A percentile compares a stretch with the other conserved stretches of the same genome.
phyloP scores from a whole-genome alignment of 106 monocot species.

The Posidonia australis region DNA sequence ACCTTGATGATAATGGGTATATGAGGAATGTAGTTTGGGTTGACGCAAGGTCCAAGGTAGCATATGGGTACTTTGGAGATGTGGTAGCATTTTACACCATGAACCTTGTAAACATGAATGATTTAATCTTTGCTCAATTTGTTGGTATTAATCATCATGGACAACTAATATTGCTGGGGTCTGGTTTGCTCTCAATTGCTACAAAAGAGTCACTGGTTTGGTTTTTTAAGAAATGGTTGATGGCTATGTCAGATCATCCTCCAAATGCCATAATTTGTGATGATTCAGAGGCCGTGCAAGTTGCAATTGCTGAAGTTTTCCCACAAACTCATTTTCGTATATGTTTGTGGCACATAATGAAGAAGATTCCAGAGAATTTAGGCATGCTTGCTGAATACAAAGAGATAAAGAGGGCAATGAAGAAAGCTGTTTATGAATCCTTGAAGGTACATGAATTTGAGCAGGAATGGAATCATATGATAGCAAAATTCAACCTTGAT shows the following conservation, averaged over 20 bases:
- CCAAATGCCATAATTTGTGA: constrained; percentile 6
- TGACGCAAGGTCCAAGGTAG: no score
- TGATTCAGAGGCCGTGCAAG: constrained; percentile 3
- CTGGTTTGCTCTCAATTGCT: neutral
- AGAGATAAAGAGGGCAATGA: neutral
- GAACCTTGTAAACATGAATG: no score
- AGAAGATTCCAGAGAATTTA: constrained; percentile 3
- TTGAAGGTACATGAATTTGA: constrained; percentile 6
- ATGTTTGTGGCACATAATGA: constrained; percentile 10
- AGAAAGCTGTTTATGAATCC: neutral
- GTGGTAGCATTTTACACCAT: no score
- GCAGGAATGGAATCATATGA: constrained; percentile 5
- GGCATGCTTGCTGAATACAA: neutral
- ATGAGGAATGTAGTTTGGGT: no score
- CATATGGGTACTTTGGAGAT: no score
- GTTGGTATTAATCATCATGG: no score
- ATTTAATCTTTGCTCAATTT: no score
- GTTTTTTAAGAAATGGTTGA: constrained; percentile 3
- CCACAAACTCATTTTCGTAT: constrained; percentile 1
- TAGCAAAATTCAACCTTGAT: neutral
- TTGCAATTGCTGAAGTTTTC: neutral
- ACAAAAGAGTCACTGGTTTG: neutral
- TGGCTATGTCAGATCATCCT: neutral
- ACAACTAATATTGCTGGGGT: no score
- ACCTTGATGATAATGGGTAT: no score